Percentiles rank a stretch among this genome's conserved stretches.
phyloP scores from a whole-genome alignment of 2,329 filamentous ascomycete genomes.

The Elsinoe fawcettii region DNA sequence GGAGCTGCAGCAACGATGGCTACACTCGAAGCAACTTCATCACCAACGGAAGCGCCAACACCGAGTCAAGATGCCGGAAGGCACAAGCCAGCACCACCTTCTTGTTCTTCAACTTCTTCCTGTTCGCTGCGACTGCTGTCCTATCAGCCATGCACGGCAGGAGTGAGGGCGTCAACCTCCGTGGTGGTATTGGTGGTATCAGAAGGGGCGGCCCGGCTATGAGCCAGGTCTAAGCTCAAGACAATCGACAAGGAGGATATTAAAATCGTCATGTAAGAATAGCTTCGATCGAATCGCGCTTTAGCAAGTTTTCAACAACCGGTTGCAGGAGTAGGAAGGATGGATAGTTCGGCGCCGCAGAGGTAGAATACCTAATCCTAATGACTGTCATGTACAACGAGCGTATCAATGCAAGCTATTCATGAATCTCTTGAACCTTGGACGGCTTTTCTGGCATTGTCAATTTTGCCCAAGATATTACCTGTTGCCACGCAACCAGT shows the following conservation, averaged over 20 bases:
- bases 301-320: not conserved
- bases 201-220: slow-evolving; percentile 43
- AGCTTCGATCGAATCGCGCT: not conserved
- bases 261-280: not conserved
- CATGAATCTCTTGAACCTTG: too few species aligned
- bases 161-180: slow-evolving; percentile 40
- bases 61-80: slow-evolving; percentile 61
- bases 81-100: slow-evolving; percentile 68
- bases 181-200: slow-evolving; percentile 40
- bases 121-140: slow-evolving; percentile 49
- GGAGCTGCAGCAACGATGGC: slow-evolving; percentile 56
- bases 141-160: slow-evolving; percentile 50
- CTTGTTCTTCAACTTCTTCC: slow-evolving; percentile 68
- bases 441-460: too few species aligned
- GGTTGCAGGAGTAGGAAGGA: not conserved
- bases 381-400: not conserved
- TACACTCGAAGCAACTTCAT: slow-evolving; percentile 36
- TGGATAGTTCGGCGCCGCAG: not conserved
- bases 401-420: not conserved
- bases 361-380: slow-evolving; percentile 9
- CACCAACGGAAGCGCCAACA: slow-evolving; percentile 43
- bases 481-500: too few species aligned
- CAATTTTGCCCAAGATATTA: too few species aligned
- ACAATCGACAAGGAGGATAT: not conserved
- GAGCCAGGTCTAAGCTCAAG: slow-evolving; percentile 47